phyloP scores from a whole-genome alignment of 2,329 filamentous ascomycete species.

The Byssothecium circinans region DNA sequence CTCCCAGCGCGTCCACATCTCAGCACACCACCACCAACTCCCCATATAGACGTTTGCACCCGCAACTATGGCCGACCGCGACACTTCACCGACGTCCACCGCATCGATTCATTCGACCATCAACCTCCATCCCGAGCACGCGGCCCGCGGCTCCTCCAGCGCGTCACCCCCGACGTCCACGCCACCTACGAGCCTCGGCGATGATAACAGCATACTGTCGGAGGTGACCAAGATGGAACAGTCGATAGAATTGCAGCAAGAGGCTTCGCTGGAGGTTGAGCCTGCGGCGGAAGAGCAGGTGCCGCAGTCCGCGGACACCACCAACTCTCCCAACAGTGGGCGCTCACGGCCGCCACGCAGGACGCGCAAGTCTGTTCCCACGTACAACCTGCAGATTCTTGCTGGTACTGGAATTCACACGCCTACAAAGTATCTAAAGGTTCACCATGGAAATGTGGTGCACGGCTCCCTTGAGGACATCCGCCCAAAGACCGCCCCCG shows the following conservation, averaged over 20 bases:
- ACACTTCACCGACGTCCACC: constrained; percentile 43
- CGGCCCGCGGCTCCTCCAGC: constrained; percentile 49
- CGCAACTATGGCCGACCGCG: constrained; percentile 36
- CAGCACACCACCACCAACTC: constrained; percentile 21
- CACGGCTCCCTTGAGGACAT: constrained; percentile 30
- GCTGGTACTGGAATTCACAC: constrained; percentile 64
- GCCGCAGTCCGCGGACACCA: constrained; percentile 17
- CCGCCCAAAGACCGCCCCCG: constrained; percentile 10
- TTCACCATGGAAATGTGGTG: constrained; percentile 41
- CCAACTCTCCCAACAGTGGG: constrained; percentile 24
- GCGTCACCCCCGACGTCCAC: constrained; percentile 62
- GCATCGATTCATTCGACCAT: constrained; percentile 49
- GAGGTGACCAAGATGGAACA: constrained; percentile 38
- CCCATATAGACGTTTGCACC: constrained; percentile 22
- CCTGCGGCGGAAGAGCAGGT: constrained; percentile 16
- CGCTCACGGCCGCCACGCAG: constrained; percentile 48
- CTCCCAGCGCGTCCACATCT: constrained; percentile 38
- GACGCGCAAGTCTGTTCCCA: constrained; percentile 59
- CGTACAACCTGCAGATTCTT: constrained; percentile 68
- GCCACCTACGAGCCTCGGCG: constrained; percentile 67
- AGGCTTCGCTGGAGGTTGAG: constrained; percentile 14
- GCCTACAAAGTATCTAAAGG: constrained; percentile 47
- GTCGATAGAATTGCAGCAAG: constrained; percentile 24
- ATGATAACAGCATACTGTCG: constrained; percentile 59
- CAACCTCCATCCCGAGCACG: constrained; percentile 36